Evolutionary conservation across 1,139 yeast species (phyloP), one percentile per base, ranked within the genome.

Genomic region (Lodderomyces parapsilosis): DNA sequence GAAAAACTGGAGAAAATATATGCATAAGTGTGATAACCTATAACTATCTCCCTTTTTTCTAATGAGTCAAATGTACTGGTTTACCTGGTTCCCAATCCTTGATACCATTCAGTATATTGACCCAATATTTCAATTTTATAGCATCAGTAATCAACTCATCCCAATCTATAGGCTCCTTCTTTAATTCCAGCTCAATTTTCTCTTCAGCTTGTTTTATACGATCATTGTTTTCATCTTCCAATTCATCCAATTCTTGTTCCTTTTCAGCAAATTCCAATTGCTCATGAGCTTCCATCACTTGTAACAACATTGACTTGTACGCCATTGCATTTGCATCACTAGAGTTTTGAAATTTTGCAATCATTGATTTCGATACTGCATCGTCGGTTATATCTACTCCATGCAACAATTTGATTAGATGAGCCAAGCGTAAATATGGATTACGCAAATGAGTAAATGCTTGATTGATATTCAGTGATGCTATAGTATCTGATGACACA

Each of bases 201-300:
- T 53, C 50, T 53, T 68, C 80, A 15, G 73, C 59, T 6, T 61
- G 58, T 2, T 59, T 57, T 17, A 87, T 78, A 32, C 89, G 65
- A 25, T 47, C 61, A 33, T 79, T 72, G 52, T 87, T 87, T 46
- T 81, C 88, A 9, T 50, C 57, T 36, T 73, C 69, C 44, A 89
- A 61, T 1, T 58, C 67, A 2, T 68, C 76, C 42, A 86, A 68
- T 43, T 86, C 95, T 2, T 70, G 63, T 46, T 78, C 83, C 48
- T 68, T 66, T 8, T 67, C 66, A 1, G 90, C 83, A 57, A 80
- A 79, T 50, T 85, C 89, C 44, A 87, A 68, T 31, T 78, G 74
- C 57, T 88, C 96, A 55, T 89, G 91, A 1, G 88, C 83, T 53
- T 89, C 94, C 62, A 91, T 68, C 25, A 91, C 88, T 38, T 81